Base-by-base conservation (phyloP, 1,284 basidiomycete species). In the Sporisorium scitamineum region DNA sequence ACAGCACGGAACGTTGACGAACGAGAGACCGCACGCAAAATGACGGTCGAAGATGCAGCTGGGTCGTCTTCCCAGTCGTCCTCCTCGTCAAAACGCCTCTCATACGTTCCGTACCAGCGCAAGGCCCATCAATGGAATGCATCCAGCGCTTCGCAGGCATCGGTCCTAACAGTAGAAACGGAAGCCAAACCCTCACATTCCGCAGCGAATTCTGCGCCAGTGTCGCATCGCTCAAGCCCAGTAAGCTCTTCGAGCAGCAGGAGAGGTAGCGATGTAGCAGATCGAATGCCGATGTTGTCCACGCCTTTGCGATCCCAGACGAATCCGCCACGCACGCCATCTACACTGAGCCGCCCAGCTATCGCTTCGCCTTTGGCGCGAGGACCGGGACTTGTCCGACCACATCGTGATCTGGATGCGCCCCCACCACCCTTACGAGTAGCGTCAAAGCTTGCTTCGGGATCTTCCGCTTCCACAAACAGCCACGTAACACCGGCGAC, bases 101-200 rank as follows among this genome's bases (percentile, higher is more conserved):
- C 68, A 0, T 76, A 76, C 34, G 69, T 76, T 2, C 73, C 73
- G 0, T 76, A 76, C 32, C 73, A 76, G 54, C 63, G 73, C 39
- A 76, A 70, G 48, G 34, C 48, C 14, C 70, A 73, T 34, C 61
- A 60, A 10, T 32, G 65, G 16, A 73, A 61, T 31, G 58, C 29
- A 18, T 73, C 70, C 13, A 58, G 48, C 54, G 52, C 51, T 27
- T 73, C 70, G n/a, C 65, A 67, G 37, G 29, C 32, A 3, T 22
- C 61, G 16, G 22, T 24, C 6, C 29, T 47, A 5, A 7, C 53
- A 9, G 18, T 55, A 0, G 60, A 55, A 10, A 4, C 41, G 9
- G 54, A 65, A 3, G 8, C 58, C 7, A 34, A 9, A 7, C 16
- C 27, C 7, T 39, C 42, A 22, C 50, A 22, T 22, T 27, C 51